Conservation (phyloP, 129 eudicot species). For the Flaveria trinervia region DNA sequence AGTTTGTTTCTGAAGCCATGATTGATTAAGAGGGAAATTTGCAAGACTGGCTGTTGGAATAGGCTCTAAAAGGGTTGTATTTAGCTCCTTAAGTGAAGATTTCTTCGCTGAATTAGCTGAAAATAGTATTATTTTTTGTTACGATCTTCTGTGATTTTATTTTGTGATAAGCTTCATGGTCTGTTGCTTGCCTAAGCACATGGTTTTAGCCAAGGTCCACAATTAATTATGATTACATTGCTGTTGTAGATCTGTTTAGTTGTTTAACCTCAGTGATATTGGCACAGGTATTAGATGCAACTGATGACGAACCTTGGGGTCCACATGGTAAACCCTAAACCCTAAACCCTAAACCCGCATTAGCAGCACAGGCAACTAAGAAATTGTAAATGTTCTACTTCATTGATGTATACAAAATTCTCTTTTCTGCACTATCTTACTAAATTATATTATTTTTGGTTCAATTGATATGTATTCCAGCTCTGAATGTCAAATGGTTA, state of each 20-base stretch:
- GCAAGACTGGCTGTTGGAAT: not conserved
- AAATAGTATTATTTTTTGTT: not conserved
- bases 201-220: not conserved
- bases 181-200: conserved; percentile 13
- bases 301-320: conserved; percentile 98
- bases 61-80: conserved; percentile 2
- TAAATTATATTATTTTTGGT: conserved; percentile 16
- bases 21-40: conserved; percentile 14
- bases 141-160: not conserved
- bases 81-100: not conserved
- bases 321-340: conserved; percentile 99
- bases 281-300: conserved; percentile 84
- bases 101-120: not conserved
- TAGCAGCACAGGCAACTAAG: conserved; percentile 94
- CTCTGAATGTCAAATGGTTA: conserved; percentile 97
- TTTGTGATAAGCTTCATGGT: not conserved
- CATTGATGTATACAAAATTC: not conserved
- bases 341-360: too few relatives aligned
- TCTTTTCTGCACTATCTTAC: conserved; percentile 12
- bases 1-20: conserved; percentile 9
- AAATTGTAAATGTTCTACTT: conserved; percentile 54
- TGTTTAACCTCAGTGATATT: conserved; percentile 19
- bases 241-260: conserved; percentile 4
- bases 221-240: not conserved
- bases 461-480: conserved; percentile 49